Percentiles rank a stretch among this genome's conserved stretches.
Evolutionary conservation across 2,329 filamentous ascomycete species (phyloP).

Genomic region (Diaporthe australafricana): DNA sequence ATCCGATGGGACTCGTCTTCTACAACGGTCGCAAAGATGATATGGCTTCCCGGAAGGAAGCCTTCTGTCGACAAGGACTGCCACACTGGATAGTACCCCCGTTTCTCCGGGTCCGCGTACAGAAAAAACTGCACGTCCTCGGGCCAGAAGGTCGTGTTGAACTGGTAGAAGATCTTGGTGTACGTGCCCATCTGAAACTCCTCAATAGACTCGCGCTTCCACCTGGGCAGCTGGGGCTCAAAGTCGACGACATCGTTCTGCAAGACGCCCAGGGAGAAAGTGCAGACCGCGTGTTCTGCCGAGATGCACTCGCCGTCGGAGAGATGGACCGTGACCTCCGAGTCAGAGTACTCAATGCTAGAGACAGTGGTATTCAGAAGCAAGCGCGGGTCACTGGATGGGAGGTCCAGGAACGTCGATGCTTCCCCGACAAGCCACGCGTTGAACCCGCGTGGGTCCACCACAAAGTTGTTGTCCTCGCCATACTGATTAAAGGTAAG

Average conservation of each 20-base stretch:
- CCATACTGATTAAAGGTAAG: constrained; percentile 72
- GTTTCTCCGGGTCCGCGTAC: constrained; percentile 54
- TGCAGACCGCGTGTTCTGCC: constrained; percentile 73
- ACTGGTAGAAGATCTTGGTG: constrained; percentile 79
- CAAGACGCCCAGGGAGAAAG: constrained; percentile 76
- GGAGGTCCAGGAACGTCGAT: constrained; percentile 61
- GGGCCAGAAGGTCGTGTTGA: constrained; percentile 74
- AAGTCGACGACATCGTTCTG: constrained; percentile 72
- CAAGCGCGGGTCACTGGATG: constrained; percentile 64
- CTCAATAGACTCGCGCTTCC: constrained; percentile 73
- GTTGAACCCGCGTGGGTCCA: constrained; percentile 72
- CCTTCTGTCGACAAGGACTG: constrained; percentile 70
- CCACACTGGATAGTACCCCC: constrained; percentile 67
- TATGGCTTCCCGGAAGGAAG: constrained; percentile 71
- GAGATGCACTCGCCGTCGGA: constrained; percentile 66
- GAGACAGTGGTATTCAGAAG: constrained; percentile 69
- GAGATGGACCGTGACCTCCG: constrained; percentile 64
- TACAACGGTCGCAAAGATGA: constrained; percentile 74
- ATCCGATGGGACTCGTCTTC: constrained; percentile 66
- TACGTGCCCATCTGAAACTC: constrained; percentile 78
- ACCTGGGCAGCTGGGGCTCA: constrained; percentile 67
- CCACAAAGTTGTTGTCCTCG: constrained; percentile 71
- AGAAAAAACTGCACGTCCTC: constrained; percentile 56
- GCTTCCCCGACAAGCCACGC: constrained; percentile 68
- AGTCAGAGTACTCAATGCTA: constrained; percentile 62